Conservation (phyloP, 495 filamentous ascomycete species). For the Penicillium flavigenum region DNA sequence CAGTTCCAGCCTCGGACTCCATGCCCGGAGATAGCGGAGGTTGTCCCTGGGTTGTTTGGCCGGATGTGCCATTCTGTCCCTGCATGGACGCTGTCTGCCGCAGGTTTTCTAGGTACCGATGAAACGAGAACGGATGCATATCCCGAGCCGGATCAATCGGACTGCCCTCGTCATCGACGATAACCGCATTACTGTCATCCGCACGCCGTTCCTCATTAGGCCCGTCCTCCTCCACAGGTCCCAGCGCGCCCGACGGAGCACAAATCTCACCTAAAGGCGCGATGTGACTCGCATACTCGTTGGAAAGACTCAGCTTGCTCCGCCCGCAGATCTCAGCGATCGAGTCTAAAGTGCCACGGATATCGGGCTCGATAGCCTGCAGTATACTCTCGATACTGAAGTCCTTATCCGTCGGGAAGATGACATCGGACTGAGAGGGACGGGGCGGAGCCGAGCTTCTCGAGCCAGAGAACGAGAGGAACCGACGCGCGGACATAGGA, state of each 20-base stretch:
- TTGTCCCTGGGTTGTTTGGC: conserved; percentile 11
- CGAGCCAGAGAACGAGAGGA: conserved; percentile 30
- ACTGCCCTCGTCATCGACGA: conserved; percentile 39
- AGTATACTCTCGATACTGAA: conserved; percentile 63
- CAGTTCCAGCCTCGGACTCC: conserved; percentile 1
- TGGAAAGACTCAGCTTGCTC: conserved; percentile 60
- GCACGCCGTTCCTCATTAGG: conserved; percentile 34
- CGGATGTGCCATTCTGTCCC: conserved; percentile 14
- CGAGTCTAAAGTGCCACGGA: conserved; percentile 55
- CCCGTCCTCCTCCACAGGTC: conserved; percentile 45
- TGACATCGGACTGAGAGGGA: conserved; percentile 22
- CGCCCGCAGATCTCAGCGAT: conserved; percentile 65
- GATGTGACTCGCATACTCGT: conserved; percentile 63
- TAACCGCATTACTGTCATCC: conserved; percentile 28
- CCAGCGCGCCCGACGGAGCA: conserved; percentile 35
- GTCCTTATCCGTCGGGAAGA: conserved; percentile 48
- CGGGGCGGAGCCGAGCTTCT: conserved; percentile 20
- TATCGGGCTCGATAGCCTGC: conserved; percentile 58
- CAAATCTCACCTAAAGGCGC: conserved; percentile 60
- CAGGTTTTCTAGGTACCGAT: conserved; percentile 36
- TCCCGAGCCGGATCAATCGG: conserved; percentile 29
- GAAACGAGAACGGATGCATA: conserved; percentile 33
- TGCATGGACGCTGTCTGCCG: conserved; percentile 22
- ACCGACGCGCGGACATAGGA: conserved; percentile 39
- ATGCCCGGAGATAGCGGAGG: conserved; percentile 13